Evolutionary conservation across 2,329 filamentous ascomycete species (phyloP).

Genomic region (Hymenoscyphus repandus): DNA sequence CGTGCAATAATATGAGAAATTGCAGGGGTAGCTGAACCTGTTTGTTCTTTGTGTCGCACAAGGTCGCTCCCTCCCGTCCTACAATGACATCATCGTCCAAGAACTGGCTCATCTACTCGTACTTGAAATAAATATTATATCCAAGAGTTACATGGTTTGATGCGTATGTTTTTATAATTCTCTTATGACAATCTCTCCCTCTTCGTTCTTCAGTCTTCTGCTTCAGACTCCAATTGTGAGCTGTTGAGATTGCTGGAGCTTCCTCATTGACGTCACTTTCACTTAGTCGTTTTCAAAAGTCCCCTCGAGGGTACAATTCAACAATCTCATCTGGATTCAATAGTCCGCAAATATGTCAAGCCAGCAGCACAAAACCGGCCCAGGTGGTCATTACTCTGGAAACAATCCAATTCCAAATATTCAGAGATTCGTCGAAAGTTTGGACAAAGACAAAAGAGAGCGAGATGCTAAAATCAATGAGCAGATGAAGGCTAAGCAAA

Average conservation of each 20-base stretch:
- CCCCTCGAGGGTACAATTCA: not conserved
- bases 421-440: conserved; percentile 70
- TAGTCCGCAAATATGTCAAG: not conserved
- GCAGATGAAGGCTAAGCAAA: conserved; percentile 35
- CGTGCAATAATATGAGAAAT: no score
- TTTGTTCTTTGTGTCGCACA: no score
- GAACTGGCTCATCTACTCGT: no score
- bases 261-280: not conserved
- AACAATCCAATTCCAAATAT: conserved; percentile 83
- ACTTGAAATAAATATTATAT: no score
- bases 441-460: conserved; percentile 74
- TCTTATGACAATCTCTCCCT: not conserved
- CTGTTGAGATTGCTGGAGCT: not conserved
- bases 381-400: conserved; percentile 73
- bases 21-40: no score
- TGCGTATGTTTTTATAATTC: no score
- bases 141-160: no score
- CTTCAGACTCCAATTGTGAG: not conserved
- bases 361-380: conserved; percentile 27
- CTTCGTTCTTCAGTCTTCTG: not conserved
- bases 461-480: conserved; percentile 69
- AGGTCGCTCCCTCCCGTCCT: no score
- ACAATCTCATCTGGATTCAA: not conserved
- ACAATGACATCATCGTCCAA: no score
- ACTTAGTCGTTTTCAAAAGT: not conserved